A percentile compares a stretch with the other conserved stretches of the same genome.
Conservation (phyloP, 257 asterid species). For the Fraxinus pennsylvanica region DNA sequence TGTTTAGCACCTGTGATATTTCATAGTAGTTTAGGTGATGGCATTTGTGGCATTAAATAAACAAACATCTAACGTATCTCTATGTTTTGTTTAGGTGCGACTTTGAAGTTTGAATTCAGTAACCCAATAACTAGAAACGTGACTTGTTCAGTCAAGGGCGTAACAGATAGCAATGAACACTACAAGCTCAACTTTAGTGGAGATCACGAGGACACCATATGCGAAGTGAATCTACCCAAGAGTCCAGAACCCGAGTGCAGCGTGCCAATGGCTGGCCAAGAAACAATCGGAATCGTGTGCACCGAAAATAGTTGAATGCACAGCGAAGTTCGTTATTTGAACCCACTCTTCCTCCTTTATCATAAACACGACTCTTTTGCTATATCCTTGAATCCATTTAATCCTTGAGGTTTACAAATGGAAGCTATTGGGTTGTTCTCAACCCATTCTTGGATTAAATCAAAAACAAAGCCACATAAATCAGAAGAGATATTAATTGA, state of each 20-base stretch:
- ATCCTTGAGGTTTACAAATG: conserved; percentile 58
- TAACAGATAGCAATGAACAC: conserved; percentile 34
- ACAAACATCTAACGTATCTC: neutral
- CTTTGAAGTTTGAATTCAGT: conserved; percentile 49
- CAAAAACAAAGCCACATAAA: conserved; percentile 55
- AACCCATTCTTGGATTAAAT: conserved; percentile 61
- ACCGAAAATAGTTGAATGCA: conserved; percentile 42
- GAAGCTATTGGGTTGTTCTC: conserved; percentile 55
- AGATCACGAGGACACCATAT: conserved; percentile 50
- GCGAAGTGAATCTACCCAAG: conserved; percentile 37
- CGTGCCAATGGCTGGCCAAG: conserved; percentile 29
- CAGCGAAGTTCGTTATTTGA: conserved; percentile 22
- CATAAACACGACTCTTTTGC: conserved; percentile 25
- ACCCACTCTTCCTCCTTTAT: too few species aligned
- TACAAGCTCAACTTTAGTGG: conserved; percentile 43
- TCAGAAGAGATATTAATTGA: neutral
- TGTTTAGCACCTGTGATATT: neutral
- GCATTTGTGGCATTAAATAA: too few species aligned
- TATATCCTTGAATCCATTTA: conserved; percentile 47
- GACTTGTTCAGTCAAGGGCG: conserved; percentile 31
- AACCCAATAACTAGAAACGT: conserved; percentile 25
- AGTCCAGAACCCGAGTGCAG: conserved; percentile 46
- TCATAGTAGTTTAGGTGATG: too few species aligned
- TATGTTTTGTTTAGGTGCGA: conserved; percentile 35
- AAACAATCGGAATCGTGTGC: conserved; percentile 29